A percentile compares a stretch with the other conserved stretches of the same genome.
phyloP scores from a whole-genome alignment of 805 yeast genomes.

The Pichia cephalocereana region DNA sequence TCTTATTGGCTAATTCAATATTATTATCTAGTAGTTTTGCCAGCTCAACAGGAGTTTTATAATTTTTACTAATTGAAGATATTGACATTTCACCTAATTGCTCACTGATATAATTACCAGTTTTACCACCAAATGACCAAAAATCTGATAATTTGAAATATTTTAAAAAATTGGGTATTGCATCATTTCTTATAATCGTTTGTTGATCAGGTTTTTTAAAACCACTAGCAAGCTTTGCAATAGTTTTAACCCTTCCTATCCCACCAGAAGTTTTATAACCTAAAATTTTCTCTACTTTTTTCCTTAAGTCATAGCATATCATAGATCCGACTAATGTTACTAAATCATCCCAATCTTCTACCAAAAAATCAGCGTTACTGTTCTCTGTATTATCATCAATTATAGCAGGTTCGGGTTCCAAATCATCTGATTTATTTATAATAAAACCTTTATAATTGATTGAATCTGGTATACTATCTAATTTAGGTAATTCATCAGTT shows the following conservation, averaged over 20 bases:
- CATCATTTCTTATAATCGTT: constrained; percentile 51
- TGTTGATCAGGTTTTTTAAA: constrained; percentile 80
- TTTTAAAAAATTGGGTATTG: constrained; percentile 44
- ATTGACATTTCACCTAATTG: constrained; percentile 33
- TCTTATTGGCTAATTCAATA: constrained; percentile 38
- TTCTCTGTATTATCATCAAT: constrained; percentile 1
- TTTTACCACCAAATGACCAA: constrained; percentile 88
- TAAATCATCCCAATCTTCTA: constrained; percentile 76
- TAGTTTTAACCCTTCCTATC: constrained; percentile 59
- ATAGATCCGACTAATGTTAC: constrained; percentile 58
- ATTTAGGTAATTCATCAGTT: constrained; percentile 31
- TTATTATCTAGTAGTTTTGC: constrained; percentile 31
- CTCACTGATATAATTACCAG: constrained; percentile 53
- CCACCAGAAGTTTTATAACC: constrained; percentile 92
- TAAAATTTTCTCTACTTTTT: constrained; percentile 40
- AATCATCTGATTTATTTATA: constrained; percentile 14
- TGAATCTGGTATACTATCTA: constrained; percentile 26
- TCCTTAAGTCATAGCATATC: constrained; percentile 45
- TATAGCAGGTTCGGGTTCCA: constrained; percentile 12
- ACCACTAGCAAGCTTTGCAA: constrained; percentile 85
- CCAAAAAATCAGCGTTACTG: not conserved
- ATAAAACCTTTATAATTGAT: constrained; percentile 26
- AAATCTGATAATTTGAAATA: constrained; percentile 62
- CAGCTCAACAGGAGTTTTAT: constrained; percentile 30
- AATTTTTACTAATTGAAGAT: constrained; percentile 41